phyloP scores from a whole-genome alignment of 2,329 filamentous ascomycete species.

The Monosporascus ibericus region DNA sequence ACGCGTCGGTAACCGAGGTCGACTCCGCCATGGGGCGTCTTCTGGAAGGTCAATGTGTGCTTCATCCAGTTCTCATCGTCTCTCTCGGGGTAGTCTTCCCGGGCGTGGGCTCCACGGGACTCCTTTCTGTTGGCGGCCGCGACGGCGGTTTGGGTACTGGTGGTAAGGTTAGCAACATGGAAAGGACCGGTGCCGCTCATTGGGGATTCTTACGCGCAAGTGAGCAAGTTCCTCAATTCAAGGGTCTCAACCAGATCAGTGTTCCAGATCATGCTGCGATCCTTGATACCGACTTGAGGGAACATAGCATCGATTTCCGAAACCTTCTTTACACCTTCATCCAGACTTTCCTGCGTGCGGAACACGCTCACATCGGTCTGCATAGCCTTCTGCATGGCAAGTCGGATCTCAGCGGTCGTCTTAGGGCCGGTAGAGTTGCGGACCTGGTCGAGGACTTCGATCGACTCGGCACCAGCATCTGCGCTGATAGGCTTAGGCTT shows the following conservation, averaged over 20 bases:
- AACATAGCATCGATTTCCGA: constrained; percentile 75
- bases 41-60: constrained; percentile 96
- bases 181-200: constrained; percentile 4
- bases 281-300: constrained; percentile 85
- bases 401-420: constrained; percentile 81
- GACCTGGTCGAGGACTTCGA: constrained; percentile 77
- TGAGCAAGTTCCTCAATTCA: constrained; percentile 89
- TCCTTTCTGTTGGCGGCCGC: constrained; percentile 93
- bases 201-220: constrained; percentile 72
- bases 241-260: constrained; percentile 93
- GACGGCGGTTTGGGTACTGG: constrained; percentile 80
- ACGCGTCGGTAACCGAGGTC: constrained; percentile 84
- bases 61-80: constrained; percentile 99
- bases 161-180: constrained; percentile 5
- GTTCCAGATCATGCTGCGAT: constrained; percentile 99
- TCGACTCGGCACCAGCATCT: constrained; percentile 84
- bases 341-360: constrained; percentile 87
- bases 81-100: constrained; percentile 93
- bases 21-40: constrained; percentile 79
- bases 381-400: constrained; percentile 97
- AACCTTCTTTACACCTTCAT: constrained; percentile 88
- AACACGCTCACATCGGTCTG: constrained; percentile 96
- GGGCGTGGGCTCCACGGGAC: constrained; percentile 92
- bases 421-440: constrained; percentile 79
- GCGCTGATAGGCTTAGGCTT: constrained; percentile 73